Conservation (phyloP, 2,329 filamentous ascomycete genomes). For the Hirsutella minnesotensis region DNA sequence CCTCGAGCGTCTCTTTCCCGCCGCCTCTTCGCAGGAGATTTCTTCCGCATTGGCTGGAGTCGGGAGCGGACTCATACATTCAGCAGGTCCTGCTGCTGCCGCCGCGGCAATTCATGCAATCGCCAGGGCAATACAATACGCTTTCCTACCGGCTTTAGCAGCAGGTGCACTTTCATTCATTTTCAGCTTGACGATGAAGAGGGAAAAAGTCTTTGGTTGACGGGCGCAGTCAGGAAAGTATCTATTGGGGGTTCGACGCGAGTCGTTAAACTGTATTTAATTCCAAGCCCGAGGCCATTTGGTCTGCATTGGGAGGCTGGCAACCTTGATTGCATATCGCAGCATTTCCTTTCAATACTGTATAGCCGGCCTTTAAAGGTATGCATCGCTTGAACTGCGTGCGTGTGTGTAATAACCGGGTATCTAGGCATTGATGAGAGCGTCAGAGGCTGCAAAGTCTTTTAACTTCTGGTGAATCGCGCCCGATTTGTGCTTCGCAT, state of each 20-base stretch:
- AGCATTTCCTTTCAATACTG: too few relatives aligned
- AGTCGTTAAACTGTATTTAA: too few relatives aligned
- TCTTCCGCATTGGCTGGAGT: conserved; percentile 3
- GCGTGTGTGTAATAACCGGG: background rate
- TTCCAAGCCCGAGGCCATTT: too few relatives aligned
- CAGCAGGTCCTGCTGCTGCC: conserved; percentile 4
- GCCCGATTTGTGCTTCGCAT: background rate
- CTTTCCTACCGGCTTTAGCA: conserved; percentile 20
- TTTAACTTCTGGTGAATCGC: background rate
- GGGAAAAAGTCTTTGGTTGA: conserved; percentile 18
- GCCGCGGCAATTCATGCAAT: conserved; percentile 18
- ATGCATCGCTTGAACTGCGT: too few relatives aligned
- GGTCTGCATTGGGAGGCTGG: too few relatives aligned
- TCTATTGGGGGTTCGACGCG: too few relatives aligned
- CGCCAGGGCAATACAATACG: conserved; percentile 18
- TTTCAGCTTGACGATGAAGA: conserved; percentile 20
- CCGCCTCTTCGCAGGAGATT: conserved; percentile 1
- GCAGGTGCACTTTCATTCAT: conserved; percentile 18
- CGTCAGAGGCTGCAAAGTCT: background rate
- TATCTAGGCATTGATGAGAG: background rate
- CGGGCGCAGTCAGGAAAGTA: background rate
- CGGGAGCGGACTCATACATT: conserved; percentile 2
- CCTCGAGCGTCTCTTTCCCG: conserved; percentile 4
- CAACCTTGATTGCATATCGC: too few relatives aligned
- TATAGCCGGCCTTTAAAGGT: too few relatives aligned